These are phyloP conservation scores for Zymoseptoria ardabiliae DNA, from an alignment of 2,329 filamentous ascomycete genomes.

Conservation along the genomic window DNA sequence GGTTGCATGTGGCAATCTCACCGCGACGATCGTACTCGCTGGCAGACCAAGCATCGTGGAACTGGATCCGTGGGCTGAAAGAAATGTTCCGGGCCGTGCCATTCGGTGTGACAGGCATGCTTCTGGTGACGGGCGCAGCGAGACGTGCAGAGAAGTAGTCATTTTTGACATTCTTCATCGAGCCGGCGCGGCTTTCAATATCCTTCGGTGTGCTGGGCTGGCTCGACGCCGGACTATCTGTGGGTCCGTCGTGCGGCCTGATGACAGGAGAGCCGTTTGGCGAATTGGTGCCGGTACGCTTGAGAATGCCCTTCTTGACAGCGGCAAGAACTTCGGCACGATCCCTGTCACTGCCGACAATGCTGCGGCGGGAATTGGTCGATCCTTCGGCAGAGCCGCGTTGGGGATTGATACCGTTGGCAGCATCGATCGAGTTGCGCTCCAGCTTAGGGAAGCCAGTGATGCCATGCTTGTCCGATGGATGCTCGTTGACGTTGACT, in stretches of 20 bases:
- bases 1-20: conserved; percentile 95
- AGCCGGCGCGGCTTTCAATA: conserved; percentile 48
- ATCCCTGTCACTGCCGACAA: conserved; percentile 82
- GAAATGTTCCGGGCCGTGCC: conserved; percentile 54
- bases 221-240: conserved; percentile 76
- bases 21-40: conserved; percentile 93
- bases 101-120: conserved; percentile 70
- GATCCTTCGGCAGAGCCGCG: conserved; percentile 47
- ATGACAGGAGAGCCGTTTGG: conserved; percentile 63
- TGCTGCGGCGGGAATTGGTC: conserved; percentile 69
- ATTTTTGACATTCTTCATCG: conserved; percentile 57
- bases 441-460: conserved; percentile 82
- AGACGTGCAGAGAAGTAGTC: conserved; percentile 85
- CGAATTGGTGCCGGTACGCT: conserved; percentile 61
- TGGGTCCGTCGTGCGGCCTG: conserved; percentile 53
- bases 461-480: conserved; percentile 62
- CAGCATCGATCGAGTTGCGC: conserved; percentile 68
- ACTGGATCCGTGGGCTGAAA: conserved; percentile 89
- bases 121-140: conserved; percentile 64
- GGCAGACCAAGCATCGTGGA: conserved; percentile 93
- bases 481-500: conserved; percentile 68
- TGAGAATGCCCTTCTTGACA: conserved; percentile 91
- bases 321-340: conserved; percentile 85
- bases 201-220: conserved; percentile 83
- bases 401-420: conserved; percentile 25